phyloP scores from a whole-genome alignment of 176 grass and related monocot genomes.

The Eragrostis nindensis region DNA sequence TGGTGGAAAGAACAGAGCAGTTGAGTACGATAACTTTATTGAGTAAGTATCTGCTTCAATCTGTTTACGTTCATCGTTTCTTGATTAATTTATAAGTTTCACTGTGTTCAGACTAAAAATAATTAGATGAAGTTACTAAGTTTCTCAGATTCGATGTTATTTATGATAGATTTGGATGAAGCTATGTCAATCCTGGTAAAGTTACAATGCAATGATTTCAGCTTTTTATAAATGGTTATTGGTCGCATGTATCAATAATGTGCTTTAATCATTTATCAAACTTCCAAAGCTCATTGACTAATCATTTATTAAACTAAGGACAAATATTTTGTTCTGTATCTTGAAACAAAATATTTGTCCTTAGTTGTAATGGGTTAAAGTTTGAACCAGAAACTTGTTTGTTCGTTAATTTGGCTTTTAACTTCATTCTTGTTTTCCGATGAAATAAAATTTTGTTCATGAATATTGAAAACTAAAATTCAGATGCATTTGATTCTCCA shows the following conservation, averaged over 20 bases:
- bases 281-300: too few relatives aligned
- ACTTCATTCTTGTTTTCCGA: background rate
- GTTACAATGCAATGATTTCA: background rate
- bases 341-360: background rate
- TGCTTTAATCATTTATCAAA: too few relatives aligned
- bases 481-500: background rate
- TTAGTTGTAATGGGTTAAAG: background rate
- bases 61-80: background rate
- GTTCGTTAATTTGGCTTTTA: background rate
- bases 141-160: background rate
- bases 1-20: slow-evolving; percentile 76
- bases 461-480: background rate
- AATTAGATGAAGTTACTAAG: background rate
- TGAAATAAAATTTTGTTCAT: background rate
- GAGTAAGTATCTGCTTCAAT: slow-evolving; percentile 64
- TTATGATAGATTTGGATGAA: too few relatives aligned
- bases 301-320: background rate
- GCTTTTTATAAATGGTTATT: too few relatives aligned
- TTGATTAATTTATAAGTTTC: background rate
- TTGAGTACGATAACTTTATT: slow-evolving; percentile 98
- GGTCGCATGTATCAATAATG: too few relatives aligned
- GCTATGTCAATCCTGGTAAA: background rate
- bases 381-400: background rate
- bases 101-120: background rate
- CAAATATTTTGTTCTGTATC: background rate